A percentile compares a stretch with the other conserved stretches of the same genome.
phyloP scores from a whole-genome alignment of 306 rosid species.

The Cyclanthera cordifolia region DNA sequence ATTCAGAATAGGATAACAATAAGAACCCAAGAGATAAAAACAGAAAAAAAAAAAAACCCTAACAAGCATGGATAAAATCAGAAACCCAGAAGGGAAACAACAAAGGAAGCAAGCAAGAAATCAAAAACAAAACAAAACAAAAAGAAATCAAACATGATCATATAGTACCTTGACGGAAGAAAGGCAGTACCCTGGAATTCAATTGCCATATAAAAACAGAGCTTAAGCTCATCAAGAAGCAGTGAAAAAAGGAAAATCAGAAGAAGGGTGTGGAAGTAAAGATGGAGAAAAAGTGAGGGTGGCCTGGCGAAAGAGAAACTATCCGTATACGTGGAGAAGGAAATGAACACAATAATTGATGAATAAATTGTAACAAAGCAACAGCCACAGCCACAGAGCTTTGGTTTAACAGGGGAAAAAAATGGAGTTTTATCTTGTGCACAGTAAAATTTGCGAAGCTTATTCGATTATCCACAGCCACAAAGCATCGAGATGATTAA shows the following conservation, averaged over 20 bases:
- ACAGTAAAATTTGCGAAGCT: neutral
- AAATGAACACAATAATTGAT: conserved; percentile 20
- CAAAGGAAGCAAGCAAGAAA: neutral
- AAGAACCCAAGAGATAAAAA: neutral
- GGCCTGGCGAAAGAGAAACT: conserved; percentile 28
- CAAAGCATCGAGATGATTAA: too few relatives aligned
- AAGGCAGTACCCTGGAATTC: conserved; percentile 36
- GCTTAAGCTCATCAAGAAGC: neutral
- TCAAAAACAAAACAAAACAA: neutral
- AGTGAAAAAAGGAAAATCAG: conserved; percentile 15
- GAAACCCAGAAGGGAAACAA: neutral
- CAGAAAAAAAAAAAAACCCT: neutral
- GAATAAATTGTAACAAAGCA: too few relatives aligned
- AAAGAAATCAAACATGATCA: neutral
- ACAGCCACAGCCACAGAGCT: too few relatives aligned
- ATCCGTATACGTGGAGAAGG: conserved; percentile 40
- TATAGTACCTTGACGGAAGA: conserved; percentile 49
- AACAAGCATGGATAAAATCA: neutral
- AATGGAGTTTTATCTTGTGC: neutral
- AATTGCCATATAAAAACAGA: conserved; percentile 40
- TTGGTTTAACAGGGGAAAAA: too few relatives aligned
- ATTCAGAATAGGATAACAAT: neutral
- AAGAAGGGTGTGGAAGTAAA: neutral
- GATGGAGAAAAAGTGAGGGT: neutral
- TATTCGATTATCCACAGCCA: neutral